Conservation (phyloP, 257 asterid genomes). For the Nemophila menziesii region DNA sequence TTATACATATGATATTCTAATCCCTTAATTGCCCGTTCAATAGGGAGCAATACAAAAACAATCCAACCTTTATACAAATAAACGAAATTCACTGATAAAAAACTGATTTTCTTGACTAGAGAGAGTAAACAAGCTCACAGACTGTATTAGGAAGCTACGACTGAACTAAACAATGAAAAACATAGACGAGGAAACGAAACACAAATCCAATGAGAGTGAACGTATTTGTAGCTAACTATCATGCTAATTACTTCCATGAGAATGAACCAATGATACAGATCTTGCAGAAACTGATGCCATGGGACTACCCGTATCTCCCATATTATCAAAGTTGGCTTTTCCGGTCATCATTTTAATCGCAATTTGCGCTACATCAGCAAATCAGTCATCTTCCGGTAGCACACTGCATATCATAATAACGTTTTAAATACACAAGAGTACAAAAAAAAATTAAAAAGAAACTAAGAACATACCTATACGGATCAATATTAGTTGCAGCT, state of each 20-base stretch:
- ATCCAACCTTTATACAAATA: too few species aligned
- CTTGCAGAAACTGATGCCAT: slow-evolving; percentile 50
- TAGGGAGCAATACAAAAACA: too few species aligned
- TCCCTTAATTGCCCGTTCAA: too few species aligned
- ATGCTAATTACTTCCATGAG: slow-evolving; percentile 49
- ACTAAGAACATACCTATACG: slow-evolving; percentile 45
- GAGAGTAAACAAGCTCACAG: too few species aligned
- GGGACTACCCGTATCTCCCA: slow-evolving; percentile 41
- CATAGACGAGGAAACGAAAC: too few species aligned
- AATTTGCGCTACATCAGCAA: slow-evolving; percentile 80
- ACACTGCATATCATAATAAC: slow-evolving; percentile 24
- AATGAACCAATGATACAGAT: slow-evolving; percentile 52
- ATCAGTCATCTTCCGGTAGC: slow-evolving; percentile 89
- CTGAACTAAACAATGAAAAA: too few species aligned
- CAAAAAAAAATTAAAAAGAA: neutral
- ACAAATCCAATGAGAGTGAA: too few species aligned
- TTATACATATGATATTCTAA: too few species aligned
- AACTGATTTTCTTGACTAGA: too few species aligned
- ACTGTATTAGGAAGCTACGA: too few species aligned
- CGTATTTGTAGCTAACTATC: too few species aligned
- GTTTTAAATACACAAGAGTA: neutral
- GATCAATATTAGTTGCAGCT: slow-evolving; percentile 64
- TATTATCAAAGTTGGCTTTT: slow-evolving; percentile 40
- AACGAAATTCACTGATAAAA: too few species aligned
- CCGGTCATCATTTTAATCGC: slow-evolving; percentile 73